Base-by-base conservation (phyloP, 1,284 basidiomycete species). In the Volvariella surrecta region DNA sequence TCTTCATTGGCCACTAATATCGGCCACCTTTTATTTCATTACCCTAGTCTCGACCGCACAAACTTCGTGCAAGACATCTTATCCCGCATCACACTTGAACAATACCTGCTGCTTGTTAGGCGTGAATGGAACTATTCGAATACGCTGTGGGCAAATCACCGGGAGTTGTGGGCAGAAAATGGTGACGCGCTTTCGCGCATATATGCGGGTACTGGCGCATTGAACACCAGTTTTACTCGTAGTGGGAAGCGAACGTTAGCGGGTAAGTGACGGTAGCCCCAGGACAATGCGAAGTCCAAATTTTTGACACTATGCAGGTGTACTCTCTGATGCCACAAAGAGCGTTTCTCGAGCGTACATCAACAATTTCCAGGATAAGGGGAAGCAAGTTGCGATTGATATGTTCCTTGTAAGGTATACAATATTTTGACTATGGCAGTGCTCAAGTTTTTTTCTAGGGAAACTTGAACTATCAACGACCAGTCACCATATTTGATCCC, bases 351-450 rank as follows among this genome's bases (percentile, higher is more conserved):
- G 93, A 46, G 93, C 95, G 44, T 98, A 98, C 57, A 96, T 98
- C 60, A 96, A 95, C 61, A 98, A 98, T 58, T 98, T 99, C 59
- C 89, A 95, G 53, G 96, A 99, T 61, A 91, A 90, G 60, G 80
- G 76, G 37, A 99, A 99, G 60, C 96, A 99, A 56, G 67, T 77
- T 15, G 90, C 94, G 0, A 98, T 99, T 49, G 96, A 99, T 57
- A 86, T 92, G 74, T 86, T 99, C 52, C 70, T 99, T 50, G 91
- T 92, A 46, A 44, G 79, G 60, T 39, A 45, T 11, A 3, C 47
- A 16, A 40, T 39, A 32, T 39, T 15, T 8, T 30, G 2, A 21
- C 19, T 43, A 11, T 44, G 16, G 40, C 24, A 28, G 11, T 11
- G 21, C 22, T 11, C 37, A 37, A 37, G 17, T 28, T 39, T 15